Conservation (phyloP, 163 green algal species). For the Prototheca wickerhamii region DNA sequence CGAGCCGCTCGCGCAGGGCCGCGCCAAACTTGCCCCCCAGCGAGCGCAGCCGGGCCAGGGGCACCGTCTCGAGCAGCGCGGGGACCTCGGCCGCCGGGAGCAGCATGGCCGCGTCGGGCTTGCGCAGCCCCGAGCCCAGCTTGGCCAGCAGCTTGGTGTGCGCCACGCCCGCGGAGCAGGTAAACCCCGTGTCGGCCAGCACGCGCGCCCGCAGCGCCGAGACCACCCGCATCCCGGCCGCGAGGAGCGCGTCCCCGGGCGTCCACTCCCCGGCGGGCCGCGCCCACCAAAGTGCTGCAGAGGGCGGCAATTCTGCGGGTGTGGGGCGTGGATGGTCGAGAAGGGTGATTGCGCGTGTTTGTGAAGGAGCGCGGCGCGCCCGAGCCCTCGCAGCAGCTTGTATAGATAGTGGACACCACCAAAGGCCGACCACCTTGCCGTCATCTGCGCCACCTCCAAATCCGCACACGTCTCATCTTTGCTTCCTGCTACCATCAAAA, state of each 20-base stretch:
- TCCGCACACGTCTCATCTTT: too few species aligned
- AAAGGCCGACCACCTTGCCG: too few species aligned
- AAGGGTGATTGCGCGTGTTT: too few species aligned
- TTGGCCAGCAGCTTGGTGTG: conserved; percentile 75
- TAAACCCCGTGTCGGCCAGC: conserved; percentile 49
- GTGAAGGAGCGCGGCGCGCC: too few species aligned
- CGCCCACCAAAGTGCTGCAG: neutral
- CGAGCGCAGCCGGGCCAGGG: conserved; percentile 43
- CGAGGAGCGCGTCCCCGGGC: conserved; percentile 50
- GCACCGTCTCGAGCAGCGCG: conserved; percentile 42
- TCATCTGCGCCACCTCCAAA: too few species aligned
- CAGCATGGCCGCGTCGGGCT: conserved; percentile 65
- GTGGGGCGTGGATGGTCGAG: too few species aligned
- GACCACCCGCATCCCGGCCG: conserved; percentile 43
- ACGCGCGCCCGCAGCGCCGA: conserved; percentile 47
- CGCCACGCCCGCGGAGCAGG: conserved; percentile 52
- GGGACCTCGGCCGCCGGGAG: conserved; percentile 43
- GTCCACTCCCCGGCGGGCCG: conserved; percentile 23
- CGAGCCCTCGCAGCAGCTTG: too few species aligned
- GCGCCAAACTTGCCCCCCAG: conserved; percentile 71
- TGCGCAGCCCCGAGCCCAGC: conserved; percentile 67
- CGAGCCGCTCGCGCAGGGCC: conserved; percentile 26
- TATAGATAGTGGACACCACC: too few species aligned
- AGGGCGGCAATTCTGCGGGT: too few species aligned
- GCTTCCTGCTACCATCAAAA: too few species aligned